Evolutionary conservation across 2,329 filamentous ascomycete genomes (phyloP), one percentile per base, ranked within the genome.

Genomic region (Stachybotrys echinatus): DNA sequence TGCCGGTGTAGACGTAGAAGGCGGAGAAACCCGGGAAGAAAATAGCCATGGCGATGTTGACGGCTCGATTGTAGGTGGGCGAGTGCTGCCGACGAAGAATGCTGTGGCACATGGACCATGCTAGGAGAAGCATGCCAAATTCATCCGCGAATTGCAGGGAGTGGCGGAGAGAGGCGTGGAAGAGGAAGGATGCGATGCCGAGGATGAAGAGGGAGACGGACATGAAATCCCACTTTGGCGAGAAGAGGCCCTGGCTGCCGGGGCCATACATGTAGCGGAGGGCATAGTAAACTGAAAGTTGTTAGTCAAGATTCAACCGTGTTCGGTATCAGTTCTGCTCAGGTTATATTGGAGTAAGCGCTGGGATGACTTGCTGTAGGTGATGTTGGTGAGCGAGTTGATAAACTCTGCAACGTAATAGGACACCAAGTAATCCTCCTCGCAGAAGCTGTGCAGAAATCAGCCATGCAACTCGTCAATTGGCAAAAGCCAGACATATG

Each of bases 101-200:
- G 45, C 74, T 73, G 45, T 80, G 75, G 5, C 83, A 66, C 49
- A 83, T 69, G 1, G 76, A 68, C 52, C 74, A 76, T 20, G 71
- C 72, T 5, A 81, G 70, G 12, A 77, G 63, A 23, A 82, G 71
- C 80, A 82, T 83, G 48, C 77, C 76, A n/a, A 83, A 65, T 56
- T 84, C 80, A 55, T 83, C 80, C 54, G 71, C 72, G 51, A 73
- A 74, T 54, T 76, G 68, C 6, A 72, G 59, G 2, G 59, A 59
- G 45, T 73, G 70, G 48, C 66, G 72, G 18, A 76, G 65, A 7
- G 70, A 69, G 27, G 72, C 73, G 54, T 77, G 74, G 56, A 72
- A 77, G 12, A 67, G 47, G 45, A 70, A 67, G 1, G 74, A 77
- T 22, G 63, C 63, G 40, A 74, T 46, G 48, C 74, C 74, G 31